Conservation (phyloP, 2,329 filamentous ascomycete species). For the Fusarium keratoplasticum region DNA sequence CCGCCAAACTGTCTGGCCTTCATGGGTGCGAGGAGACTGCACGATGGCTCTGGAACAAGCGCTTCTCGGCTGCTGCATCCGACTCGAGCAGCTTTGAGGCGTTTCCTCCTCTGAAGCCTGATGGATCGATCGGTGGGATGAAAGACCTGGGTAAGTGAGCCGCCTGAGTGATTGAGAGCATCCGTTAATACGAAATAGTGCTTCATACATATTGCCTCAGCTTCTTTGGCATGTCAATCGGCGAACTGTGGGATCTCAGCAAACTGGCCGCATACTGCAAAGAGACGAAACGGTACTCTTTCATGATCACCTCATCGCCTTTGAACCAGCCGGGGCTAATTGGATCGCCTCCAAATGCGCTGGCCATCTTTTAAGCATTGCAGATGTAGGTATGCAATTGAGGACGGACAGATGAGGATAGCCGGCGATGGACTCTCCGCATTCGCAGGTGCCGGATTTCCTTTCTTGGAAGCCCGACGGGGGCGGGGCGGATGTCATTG, state of each 20-base stretch:
- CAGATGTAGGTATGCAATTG: background rate
- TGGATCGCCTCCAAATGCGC: conserved; percentile 37
- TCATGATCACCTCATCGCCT: conserved; percentile 71
- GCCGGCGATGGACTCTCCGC: conserved; percentile 6
- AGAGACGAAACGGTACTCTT: conserved; percentile 65
- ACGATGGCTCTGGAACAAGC: conserved; percentile 76
- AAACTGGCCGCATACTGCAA: conserved; percentile 64
- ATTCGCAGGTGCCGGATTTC: conserved; percentile 24
- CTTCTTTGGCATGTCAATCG: conserved; percentile 65
- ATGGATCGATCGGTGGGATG: conserved; percentile 49
- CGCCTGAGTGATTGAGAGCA: accelerated
- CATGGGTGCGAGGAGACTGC: conserved; percentile 64
- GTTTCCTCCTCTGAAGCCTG: conserved; percentile 63
- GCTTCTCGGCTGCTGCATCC: conserved; percentile 74
- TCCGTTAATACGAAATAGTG: conserved; percentile 42
- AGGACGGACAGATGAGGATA: background rate
- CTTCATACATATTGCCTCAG: conserved; percentile 62
- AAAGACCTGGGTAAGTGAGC: conserved; percentile 51
- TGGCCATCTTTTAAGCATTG: conserved; percentile 36
- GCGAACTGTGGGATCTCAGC: conserved; percentile 68
- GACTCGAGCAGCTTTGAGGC: conserved; percentile 74
- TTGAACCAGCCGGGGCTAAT: conserved; percentile 51
- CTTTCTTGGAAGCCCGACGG: conserved; percentile 20
- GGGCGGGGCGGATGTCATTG: background rate
- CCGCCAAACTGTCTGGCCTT: conserved; percentile 50